Base-by-base conservation (phyloP, 192 early-diverging fungal species). In the Coemansia nantahalensis region DNA sequence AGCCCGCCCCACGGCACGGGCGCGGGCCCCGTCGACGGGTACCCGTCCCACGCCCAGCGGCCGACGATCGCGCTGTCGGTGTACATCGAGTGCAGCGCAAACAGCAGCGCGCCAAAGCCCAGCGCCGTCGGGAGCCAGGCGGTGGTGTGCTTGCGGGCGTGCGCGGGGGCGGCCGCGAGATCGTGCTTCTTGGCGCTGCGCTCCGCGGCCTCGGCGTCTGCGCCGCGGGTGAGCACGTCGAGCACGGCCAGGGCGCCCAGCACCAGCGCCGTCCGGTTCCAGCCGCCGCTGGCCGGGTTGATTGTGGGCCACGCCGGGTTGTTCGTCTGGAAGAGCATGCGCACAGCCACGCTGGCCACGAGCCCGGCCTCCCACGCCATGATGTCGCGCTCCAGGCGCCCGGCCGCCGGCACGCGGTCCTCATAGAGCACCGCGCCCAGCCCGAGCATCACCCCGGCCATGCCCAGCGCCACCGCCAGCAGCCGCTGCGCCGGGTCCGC, bases 241-340 rank as follows among this genome's bases (percentile, higher is more conserved):
- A 72, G 39, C 14, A 79, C 65, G 9, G 87, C 82, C 48, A 87
- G 51, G 1, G 85, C 47, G 31, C 83, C 89, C 38, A 91, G 54
- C 14, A 60, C 56, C 23, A 89, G 57, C 14, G 81, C 89, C 2
- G 82, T 61, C 45, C 73, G 57, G 67, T 91, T 91, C 60, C 81
- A 77, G 0, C 89, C 89, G 40, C 89, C 89, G 56, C 82, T 89
- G 15, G 33, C 62, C 36, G 59, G 69, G 45, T 91, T 80, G 87
- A 91, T 89, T 17, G 86, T 86, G n/a, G 87, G 80, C 89, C 89
- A 91, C 39, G 83, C 83, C 2, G 87, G 87, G 68, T 91, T 91
- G 72, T 86, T 84, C 11, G 87, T 84, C 53, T 79, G 84, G 83
- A 86, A 89, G 15, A 82, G 74, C 74, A 86, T 80, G 57, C 87